Base-by-base conservation (phyloP, 805 yeast genomes). In the Ogataea thermomethanolica region DNA sequence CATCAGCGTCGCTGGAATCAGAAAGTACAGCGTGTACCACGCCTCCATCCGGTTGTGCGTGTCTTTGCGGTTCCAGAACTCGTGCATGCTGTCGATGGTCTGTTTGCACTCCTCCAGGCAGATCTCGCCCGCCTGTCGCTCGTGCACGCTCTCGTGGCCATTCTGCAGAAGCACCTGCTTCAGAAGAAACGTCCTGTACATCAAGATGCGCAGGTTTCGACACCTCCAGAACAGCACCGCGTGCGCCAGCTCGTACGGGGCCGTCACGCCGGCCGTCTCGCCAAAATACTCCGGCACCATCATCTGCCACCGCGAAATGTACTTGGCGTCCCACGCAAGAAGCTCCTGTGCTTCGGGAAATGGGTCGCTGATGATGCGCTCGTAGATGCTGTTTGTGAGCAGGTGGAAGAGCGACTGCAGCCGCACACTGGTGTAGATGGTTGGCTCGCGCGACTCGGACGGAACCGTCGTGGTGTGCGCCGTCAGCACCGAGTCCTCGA, bases 1-100 rank as follows among this genome's bases (percentile, higher is more conserved):
- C 46, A 47, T 47, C 23, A 47, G 26, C 9, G 45, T 35, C 1
- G 51, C 51, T 3, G 51, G 51, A 22, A 44, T 41, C n/a, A 47
- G 36, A 30, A 47, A 47, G 17, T 34, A 47, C 7, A 47, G 26
- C 15, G 51, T 44, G 28, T 47, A 47, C 51, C 51, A 47, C 7
- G 51, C 51, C 13, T 47, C 51, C 49, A 47, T 44, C 23, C 49
- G 26, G 24, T 41, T 47, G 29, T 37, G 41, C 5, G 15, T 28
- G 12, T 31, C 25, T 17, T 42, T 39, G 17, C 23, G 29, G 11
- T 17, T 9, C 51, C 51, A 47, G 24, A 47, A 39, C 7, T 12
- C 30, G 5, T 35, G 30, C 49, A 47, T 47, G 31, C 43, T 45
- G 4, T 20, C 20, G 21, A 47, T 44, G 11, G 49, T 47, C 3